Conservation (phyloP, 345 rosid species). For the Diplotaxis tenuifolia region DNA sequence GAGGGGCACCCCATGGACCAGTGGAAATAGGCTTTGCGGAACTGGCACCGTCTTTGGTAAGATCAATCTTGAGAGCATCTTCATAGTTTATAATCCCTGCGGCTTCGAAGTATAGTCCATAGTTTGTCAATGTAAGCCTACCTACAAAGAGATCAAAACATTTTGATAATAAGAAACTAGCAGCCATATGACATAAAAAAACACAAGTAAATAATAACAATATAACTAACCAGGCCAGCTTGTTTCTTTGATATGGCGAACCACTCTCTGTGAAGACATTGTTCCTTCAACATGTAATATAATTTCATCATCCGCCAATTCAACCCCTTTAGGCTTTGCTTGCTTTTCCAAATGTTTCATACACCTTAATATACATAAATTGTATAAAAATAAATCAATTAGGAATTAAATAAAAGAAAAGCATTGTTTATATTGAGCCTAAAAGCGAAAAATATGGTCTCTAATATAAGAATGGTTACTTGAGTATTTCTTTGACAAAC, state of each 20-base stretch:
- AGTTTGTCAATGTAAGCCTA: slow-evolving; percentile 83
- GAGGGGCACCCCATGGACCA: slow-evolving; percentile 98
- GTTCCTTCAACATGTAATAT: slow-evolving; percentile 93
- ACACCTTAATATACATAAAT: slow-evolving; percentile 41
- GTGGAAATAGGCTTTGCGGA: slow-evolving; percentile 64
- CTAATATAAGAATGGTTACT: slow-evolving; percentile 40
- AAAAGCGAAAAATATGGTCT: background rate
- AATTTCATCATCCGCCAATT: slow-evolving; percentile 77
- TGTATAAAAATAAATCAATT: background rate
- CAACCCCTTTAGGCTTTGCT: slow-evolving; percentile 64
- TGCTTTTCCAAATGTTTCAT: slow-evolving; percentile 72
- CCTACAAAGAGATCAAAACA: slow-evolving; percentile 52
- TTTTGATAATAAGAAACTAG: slow-evolving; percentile 1
- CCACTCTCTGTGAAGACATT: slow-evolving; percentile 70
- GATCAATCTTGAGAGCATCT: slow-evolving; percentile 82
- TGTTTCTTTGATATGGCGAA: slow-evolving; percentile 77
- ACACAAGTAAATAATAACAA: background rate
- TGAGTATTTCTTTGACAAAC: slow-evolving; percentile 68
- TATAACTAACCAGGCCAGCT: slow-evolving; percentile 79
- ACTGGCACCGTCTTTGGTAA: slow-evolving; percentile 50
- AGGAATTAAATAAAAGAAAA: background rate
- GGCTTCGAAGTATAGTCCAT: slow-evolving; percentile 92
- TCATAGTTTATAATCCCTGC: slow-evolving; percentile 66
- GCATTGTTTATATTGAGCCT: background rate
- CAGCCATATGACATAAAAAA: background rate